Conservation (phyloP, 257 asterid genomes). For the Sherardia arvensis region DNA sequence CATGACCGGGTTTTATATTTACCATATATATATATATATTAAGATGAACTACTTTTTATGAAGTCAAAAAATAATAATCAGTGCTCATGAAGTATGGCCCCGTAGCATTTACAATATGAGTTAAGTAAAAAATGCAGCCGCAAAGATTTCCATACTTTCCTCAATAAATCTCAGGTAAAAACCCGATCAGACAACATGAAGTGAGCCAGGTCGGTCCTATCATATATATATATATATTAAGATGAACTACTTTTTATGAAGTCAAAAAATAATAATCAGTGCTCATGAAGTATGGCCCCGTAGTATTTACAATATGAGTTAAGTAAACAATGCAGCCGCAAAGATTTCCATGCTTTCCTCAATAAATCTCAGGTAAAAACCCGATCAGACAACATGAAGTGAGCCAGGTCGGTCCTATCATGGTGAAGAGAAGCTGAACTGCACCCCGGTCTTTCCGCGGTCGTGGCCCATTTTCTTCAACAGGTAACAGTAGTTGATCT, state of each 20-base stretch:
- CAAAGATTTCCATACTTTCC: background rate
- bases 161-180: background rate
- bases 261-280: background rate
- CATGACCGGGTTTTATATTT: too few species aligned
- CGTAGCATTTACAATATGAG: background rate
- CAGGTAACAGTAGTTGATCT: slow-evolving; percentile 80
- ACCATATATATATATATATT: too few species aligned
- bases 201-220: slow-evolving; percentile 9
- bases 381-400: background rate
- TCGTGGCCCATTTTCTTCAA: slow-evolving; percentile 68
- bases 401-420: slow-evolving; percentile 19
- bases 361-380: background rate
- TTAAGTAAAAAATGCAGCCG: background rate
- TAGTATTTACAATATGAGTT: background rate
- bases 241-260: too few species aligned
- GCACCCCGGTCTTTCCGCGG: slow-evolving; percentile 80
- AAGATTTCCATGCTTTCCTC: background rate
- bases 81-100: background rate
- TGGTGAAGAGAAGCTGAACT: slow-evolving; percentile 82
- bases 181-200: background rate
- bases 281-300: background rate
- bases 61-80: background rate
- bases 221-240: too few species aligned
- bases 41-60: too few species aligned
- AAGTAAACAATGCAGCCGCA: background rate